phyloP scores from a whole-genome alignment of 495 filamentous ascomycete species.

The Usnea hakonensis region DNA sequence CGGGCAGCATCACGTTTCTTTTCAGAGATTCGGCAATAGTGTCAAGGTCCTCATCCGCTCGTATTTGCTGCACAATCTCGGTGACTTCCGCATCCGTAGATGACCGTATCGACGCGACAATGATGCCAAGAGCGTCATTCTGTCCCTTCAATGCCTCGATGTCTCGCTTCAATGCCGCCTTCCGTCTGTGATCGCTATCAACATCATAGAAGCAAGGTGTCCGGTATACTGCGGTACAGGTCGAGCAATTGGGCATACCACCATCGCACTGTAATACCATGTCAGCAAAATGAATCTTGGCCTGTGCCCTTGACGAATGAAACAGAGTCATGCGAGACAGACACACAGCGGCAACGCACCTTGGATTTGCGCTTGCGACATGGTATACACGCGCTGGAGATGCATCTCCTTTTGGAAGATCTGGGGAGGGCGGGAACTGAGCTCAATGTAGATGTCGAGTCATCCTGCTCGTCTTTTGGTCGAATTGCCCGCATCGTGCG shows the following conservation, averaged over 20 bases:
- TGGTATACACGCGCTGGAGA: constrained; percentile 47
- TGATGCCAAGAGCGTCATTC: constrained; percentile 34
- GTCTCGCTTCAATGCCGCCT: constrained; percentile 34
- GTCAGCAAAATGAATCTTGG: neutral
- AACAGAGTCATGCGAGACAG: neutral
- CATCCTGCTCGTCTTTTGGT: constrained; percentile 16
- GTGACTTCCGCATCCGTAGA: constrained; percentile 36
- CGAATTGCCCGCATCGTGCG: constrained; percentile 16
- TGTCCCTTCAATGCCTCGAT: constrained; percentile 29
- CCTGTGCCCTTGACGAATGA: neutral
- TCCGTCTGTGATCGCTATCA: constrained; percentile 40
- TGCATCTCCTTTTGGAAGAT: constrained; percentile 35
- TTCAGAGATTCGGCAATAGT: constrained; percentile 33
- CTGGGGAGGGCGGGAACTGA: constrained; percentile 3
- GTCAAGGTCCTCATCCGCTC: constrained; percentile 31
- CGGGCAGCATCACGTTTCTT: constrained; percentile 24
- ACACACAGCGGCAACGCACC: constrained; percentile 24
- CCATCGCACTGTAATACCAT: constrained; percentile 39
- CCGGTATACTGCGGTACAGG: constrained; percentile 42
- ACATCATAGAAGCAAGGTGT: constrained; percentile 42
- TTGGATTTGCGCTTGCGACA: constrained; percentile 51
- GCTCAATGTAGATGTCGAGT: neutral
- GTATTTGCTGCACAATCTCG: constrained; percentile 37
- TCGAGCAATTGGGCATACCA: constrained; percentile 39
- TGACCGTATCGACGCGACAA: constrained; percentile 36